A percentile compares a stretch with the other conserved stretches of the same genome.
Evolutionary conservation across 1,284 basidiomycete species (phyloP).

Genomic region (Leccinum pachyderme): DNA sequence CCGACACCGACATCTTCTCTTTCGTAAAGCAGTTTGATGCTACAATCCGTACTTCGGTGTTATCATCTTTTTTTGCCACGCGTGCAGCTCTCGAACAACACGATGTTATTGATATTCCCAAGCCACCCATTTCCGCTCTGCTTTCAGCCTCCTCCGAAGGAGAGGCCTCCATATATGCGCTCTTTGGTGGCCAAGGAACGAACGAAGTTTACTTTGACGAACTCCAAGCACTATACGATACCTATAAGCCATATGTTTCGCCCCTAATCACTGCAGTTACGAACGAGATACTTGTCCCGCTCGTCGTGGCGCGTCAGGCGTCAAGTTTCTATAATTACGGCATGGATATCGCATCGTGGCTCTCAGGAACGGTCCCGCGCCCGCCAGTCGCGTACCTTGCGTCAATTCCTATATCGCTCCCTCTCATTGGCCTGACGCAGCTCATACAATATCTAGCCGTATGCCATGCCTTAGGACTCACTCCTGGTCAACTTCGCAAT

Average conservation of each 20-base stretch:
- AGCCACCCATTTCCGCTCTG: conserved; percentile 71
- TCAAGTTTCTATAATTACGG: conserved; percentile 79
- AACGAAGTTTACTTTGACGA: conserved; percentile 99
- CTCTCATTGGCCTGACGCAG: conserved; percentile 94
- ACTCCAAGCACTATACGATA: conserved; percentile 88
- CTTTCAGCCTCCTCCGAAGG: conserved; percentile 68
- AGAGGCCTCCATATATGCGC: conserved; percentile 83
- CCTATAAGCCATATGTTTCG: conserved; percentile 84
- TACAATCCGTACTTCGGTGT: conserved; percentile 74
- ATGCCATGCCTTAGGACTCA: conserved; percentile 71
- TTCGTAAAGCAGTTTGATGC: conserved; percentile 75
- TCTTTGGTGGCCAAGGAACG: conserved; percentile 98
- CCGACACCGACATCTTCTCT: conserved; percentile 75
- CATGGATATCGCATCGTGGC: conserved; percentile 84
- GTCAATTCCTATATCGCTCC: conserved; percentile 92
- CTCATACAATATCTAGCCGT: conserved; percentile 89
- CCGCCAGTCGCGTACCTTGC: conserved; percentile 89
- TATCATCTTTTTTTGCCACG: conserved; percentile 81
- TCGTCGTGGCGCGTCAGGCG: conserved; percentile 63
- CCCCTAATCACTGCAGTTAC: conserved; percentile 69
- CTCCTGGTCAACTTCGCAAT: conserved; percentile 77
- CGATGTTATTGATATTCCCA: conserved; percentile 58
- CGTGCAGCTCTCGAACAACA: conserved; percentile 69
- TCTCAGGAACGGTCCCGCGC: conserved; percentile 65
- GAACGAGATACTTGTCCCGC: conserved; percentile 66